These are phyloP conservation scores for Paramecium bursaria DNA, from an alignment of 73 alveolate genomes.

Conservation along the genomic window DNA sequence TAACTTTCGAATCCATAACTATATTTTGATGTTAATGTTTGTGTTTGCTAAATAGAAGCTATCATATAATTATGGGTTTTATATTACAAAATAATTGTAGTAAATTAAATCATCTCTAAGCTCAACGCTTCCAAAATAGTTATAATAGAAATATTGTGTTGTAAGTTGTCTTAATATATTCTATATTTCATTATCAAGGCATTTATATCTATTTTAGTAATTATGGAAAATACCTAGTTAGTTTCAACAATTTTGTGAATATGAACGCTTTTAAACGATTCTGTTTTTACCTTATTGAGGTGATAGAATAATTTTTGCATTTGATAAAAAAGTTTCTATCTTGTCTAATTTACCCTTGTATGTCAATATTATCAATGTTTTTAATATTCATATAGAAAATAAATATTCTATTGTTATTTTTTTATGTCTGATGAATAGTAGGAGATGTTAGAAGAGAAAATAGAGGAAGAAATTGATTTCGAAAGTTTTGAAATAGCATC, in stretches of 20 bases:
- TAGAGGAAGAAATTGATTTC: too few relatives aligned
- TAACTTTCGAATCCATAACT: slow-evolving; percentile 17
- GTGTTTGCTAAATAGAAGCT: not conserved
- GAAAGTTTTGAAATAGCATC: too few relatives aligned
- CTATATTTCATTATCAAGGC: not conserved
- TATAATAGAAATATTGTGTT: slow-evolving; percentile 13
- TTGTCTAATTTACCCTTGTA: slow-evolving; percentile 1
- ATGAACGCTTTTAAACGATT: slow-evolving; percentile 32
- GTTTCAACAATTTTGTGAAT: slow-evolving; percentile 1
- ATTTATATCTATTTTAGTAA: slow-evolving; percentile 8
- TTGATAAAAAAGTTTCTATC: slow-evolving; percentile 3
- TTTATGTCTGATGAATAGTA: too few relatives aligned
- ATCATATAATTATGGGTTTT: not conserved
- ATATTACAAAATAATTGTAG: not conserved
- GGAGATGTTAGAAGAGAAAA: too few relatives aligned
- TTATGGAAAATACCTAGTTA: not conserved
- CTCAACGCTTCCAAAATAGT: slow-evolving; percentile 13
- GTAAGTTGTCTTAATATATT: not conserved
- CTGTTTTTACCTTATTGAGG: slow-evolving; percentile 17
- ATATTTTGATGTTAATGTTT: not conserved
- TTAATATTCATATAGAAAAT: too few relatives aligned
- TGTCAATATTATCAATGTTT: too few relatives aligned
- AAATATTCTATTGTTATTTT: too few relatives aligned
- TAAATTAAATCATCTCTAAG: slow-evolving; percentile 4
- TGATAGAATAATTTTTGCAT: not conserved